Evolutionary conservation across 495 filamentous ascomycete genomes (phyloP).

Genomic region (Aspergillus cristatus): DNA sequence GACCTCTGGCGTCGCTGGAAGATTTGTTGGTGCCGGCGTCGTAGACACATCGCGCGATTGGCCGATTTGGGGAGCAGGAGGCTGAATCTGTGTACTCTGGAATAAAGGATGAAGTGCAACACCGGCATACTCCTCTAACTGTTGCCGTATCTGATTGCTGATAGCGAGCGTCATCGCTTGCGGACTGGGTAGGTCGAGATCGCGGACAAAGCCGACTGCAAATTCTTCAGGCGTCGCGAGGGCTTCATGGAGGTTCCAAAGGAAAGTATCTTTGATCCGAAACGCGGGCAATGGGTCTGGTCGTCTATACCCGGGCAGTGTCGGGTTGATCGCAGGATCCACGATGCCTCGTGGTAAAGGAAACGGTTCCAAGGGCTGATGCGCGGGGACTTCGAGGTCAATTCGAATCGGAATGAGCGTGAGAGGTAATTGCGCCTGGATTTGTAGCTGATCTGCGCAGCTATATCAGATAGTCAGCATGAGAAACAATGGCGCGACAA

Average conservation of each 20-base stretch:
- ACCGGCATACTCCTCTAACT: slow-evolving; percentile 92
- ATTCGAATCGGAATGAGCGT: slow-evolving; percentile 94
- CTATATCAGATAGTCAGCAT: slow-evolving; percentile 16
- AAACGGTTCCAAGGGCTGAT: slow-evolving; percentile 64
- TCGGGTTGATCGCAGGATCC: slow-evolving; percentile 53
- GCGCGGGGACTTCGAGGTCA: slow-evolving; percentile 80
- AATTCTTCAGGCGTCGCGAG: slow-evolving; percentile 93
- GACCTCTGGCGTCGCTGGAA: slow-evolving; percentile 40
- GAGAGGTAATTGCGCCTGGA: slow-evolving; percentile 76
- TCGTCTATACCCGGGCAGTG: slow-evolving; percentile 62
- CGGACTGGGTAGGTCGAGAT: slow-evolving; percentile 81
- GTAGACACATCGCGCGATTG: slow-evolving; percentile 43
- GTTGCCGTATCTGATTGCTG: slow-evolving; percentile 85
- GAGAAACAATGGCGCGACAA: too few species aligned
- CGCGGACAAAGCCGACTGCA: slow-evolving; percentile 79
- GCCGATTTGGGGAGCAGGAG: slow-evolving; percentile 24
- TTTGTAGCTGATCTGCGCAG: slow-evolving; percentile 58
- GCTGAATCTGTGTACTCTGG: slow-evolving; percentile 46
- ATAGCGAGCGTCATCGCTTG: slow-evolving; percentile 62
- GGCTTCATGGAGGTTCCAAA: slow-evolving; percentile 97
- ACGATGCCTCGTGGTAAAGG: slow-evolving; percentile 52
- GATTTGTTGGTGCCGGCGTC: slow-evolving; percentile 36
- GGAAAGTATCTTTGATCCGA: slow-evolving; percentile 82
- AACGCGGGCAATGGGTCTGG: slow-evolving; percentile 73
- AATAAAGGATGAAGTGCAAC: slow-evolving; percentile 90